Base-by-base conservation (phyloP, 2,329 filamentous ascomycete species). In the Pyricularia pennisetigena region DNA sequence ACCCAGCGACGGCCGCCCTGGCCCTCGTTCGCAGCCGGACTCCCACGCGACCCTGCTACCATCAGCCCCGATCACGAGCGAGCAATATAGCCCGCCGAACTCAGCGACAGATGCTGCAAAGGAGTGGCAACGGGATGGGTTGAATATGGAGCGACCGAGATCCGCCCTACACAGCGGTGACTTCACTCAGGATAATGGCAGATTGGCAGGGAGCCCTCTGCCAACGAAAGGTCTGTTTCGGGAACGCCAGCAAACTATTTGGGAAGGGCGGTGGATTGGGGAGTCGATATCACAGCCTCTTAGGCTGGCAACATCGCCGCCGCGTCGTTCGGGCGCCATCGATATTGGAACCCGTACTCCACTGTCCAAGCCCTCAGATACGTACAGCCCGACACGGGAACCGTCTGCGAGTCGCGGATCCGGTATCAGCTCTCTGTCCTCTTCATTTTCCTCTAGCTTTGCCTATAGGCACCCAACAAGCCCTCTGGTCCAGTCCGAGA, bases 391-490 rank as follows among this genome's bases (percentile, higher is more conserved):
- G n/a, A 28, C 32, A 35, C 59, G 26, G 7, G n/a, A 30, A 26
- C 66, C 57, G 28, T 30, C 29, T 7, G n/a, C 65, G 12, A 59
- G 65, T 29, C 57, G 41, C 67, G 78, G 75, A 64, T 82, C 83
- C 0, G 78, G 82, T 26, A 65, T 66, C 16, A 80, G 84, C 23
- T 89, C 89, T 8, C 74, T 90, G 10, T 90, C 89, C 3, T 93
- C 89, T 8, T 91, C 92, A 0, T 83, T 91, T 16, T 90, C 91
- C 0, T 90, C 89, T 1, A 93, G 88, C 73, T 97, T 97, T 76
- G 84, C 91, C 35, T 90, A 97, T 70, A 90, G 94, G 78, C 87
- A 92, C 2, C 94, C 95, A 0, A 98, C 95, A 2, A 98, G 94
- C 74, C 95, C 95, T 16, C 82, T 99, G 12, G 94, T 96, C 0